A percentile compares a stretch with the other conserved stretches of the same genome.
Conservation (phyloP, 805 yeast genomes). For the Monosporozyma yasuniensis region DNA sequence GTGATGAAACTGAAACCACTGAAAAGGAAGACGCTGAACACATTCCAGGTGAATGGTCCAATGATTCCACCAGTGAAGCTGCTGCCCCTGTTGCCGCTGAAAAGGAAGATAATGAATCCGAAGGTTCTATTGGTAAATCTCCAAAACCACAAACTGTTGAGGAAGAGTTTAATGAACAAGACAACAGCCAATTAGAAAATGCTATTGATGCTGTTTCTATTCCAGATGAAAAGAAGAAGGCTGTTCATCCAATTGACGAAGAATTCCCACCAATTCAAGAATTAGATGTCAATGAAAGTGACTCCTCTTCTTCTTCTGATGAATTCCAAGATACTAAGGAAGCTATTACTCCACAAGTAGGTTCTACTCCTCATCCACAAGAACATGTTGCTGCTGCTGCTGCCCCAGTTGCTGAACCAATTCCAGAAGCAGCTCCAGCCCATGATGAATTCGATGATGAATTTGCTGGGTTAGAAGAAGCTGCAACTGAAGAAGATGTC, state of each 20-base stretch:
- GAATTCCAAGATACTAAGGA: constrained; percentile 14
- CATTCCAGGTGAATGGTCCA: constrained; percentile 15
- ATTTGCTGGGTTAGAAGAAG: constrained; percentile 38
- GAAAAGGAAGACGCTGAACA: neutral
- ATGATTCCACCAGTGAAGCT: constrained; percentile 1
- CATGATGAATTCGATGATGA: constrained; percentile 34
- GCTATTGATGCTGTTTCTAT: constrained; percentile 7
- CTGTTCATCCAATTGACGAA: constrained; percentile 23
- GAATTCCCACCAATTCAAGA: constrained; percentile 61
- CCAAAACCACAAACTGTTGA: constrained; percentile 13
- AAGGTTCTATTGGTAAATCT: constrained; percentile 11
- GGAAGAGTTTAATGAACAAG: constrained; percentile 5
- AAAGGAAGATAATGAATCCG: constrained; percentile 6
- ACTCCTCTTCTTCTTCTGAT: constrained; percentile 38
- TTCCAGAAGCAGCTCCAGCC: constrained; percentile 6
- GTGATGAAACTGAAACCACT: neutral
- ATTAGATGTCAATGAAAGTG: constrained; percentile 44
- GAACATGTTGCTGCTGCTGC: neutral
- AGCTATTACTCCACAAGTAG: constrained; percentile 4
- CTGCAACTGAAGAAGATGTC: constrained; percentile 34
- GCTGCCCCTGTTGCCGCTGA: neutral
- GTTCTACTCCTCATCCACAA: neutral
- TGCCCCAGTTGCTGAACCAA: constrained; percentile 13
- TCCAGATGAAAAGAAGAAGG: constrained; percentile 9
- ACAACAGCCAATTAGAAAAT: constrained; percentile 3